A percentile compares a stretch with the other conserved stretches of the same genome.
phyloP scores from a whole-genome alignment of 2,329 filamentous ascomycete genomes.

The Aspergillus aculeatinus region DNA sequence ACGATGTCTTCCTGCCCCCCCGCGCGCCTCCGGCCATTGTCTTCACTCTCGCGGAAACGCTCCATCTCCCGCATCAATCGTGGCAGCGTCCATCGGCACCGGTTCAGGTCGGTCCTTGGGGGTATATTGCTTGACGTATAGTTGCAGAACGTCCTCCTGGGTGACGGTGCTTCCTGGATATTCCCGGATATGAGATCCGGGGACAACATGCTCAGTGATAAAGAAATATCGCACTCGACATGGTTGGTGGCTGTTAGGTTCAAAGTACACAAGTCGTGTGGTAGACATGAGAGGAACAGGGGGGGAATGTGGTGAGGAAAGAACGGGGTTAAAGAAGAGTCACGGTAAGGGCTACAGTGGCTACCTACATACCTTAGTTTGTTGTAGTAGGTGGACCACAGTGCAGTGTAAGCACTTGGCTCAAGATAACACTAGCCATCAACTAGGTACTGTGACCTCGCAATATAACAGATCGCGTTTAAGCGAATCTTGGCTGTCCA shows the following conservation, averaged over 20 bases:
- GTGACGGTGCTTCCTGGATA: conserved; percentile 5
- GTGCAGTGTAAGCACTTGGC: too few species aligned
- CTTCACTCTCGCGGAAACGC: background rate
- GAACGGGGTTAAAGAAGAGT: too few species aligned
- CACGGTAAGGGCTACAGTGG: too few species aligned
- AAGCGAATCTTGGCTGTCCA: too few species aligned
- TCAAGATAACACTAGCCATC: too few species aligned
- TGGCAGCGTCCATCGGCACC: conserved; percentile 3
- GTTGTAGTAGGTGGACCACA: too few species aligned
- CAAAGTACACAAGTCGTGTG: background rate
- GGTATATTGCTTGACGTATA: conserved; percentile 16
- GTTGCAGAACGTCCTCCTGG: conserved; percentile 4
- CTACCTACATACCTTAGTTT: too few species aligned
- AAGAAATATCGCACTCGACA: background rate
- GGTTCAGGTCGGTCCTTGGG: background rate
- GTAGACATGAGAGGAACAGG: background rate
- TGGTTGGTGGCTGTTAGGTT: background rate
- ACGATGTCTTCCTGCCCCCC: too few species aligned
- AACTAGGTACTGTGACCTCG: too few species aligned
- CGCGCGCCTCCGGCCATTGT: too few species aligned
- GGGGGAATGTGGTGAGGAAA: background rate
- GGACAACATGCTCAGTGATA: background rate
- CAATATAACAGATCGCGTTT: too few species aligned
- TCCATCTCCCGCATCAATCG: conserved; percentile 14
- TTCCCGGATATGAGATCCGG: conserved; percentile 4